phyloP scores from a whole-genome alignment of 2,329 filamentous ascomycete species.

The Elsinoe ampelina region DNA sequence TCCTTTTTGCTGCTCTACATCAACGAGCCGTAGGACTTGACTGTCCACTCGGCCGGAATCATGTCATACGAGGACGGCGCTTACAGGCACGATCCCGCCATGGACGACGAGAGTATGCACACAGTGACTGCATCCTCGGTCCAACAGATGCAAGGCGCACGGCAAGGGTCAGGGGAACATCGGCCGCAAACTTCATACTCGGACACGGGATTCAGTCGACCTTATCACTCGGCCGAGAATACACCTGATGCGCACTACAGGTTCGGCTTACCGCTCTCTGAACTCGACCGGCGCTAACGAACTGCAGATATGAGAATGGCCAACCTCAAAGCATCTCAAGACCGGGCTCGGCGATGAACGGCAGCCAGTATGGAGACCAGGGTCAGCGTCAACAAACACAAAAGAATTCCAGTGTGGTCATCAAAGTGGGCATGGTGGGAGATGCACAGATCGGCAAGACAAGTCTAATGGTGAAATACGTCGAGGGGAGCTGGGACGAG shows the following conservation, averaged over 20 bases:
- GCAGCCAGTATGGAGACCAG: constrained; percentile 23
- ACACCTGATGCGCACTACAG: constrained; percentile 28
- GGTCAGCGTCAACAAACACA: constrained; percentile 32
- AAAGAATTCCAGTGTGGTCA: constrained; percentile 65
- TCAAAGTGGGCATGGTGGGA: constrained; percentile 99
- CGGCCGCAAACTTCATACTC: constrained; percentile 47
- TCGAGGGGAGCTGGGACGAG: constrained; percentile 98
- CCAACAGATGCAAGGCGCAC: constrained; percentile 20
- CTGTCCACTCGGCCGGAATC: not conserved
- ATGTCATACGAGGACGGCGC: constrained; percentile 14
- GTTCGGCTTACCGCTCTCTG: constrained; percentile 33
- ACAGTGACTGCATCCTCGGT: constrained; percentile 37
- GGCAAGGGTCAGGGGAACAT: constrained; percentile 31
- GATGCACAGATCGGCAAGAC: constrained; percentile 99
- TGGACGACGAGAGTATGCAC: constrained; percentile 41
- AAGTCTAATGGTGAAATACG: constrained; percentile 98
- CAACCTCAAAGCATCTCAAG: constrained; percentile 28
- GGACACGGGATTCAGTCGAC: constrained; percentile 39
- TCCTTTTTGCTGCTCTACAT: not conserved
- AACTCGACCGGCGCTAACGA: not conserved
- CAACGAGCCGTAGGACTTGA: not conserved
- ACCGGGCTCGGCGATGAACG: constrained; percentile 27
- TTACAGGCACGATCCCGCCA: constrained; percentile 23
- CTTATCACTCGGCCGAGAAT: constrained; percentile 36
- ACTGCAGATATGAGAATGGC: constrained; percentile 32